A percentile compares a stretch with the other conserved stretches of the same genome.
Conservation (phyloP, 805 yeast genomes). For the Candida pseudoglaebosa region DNA sequence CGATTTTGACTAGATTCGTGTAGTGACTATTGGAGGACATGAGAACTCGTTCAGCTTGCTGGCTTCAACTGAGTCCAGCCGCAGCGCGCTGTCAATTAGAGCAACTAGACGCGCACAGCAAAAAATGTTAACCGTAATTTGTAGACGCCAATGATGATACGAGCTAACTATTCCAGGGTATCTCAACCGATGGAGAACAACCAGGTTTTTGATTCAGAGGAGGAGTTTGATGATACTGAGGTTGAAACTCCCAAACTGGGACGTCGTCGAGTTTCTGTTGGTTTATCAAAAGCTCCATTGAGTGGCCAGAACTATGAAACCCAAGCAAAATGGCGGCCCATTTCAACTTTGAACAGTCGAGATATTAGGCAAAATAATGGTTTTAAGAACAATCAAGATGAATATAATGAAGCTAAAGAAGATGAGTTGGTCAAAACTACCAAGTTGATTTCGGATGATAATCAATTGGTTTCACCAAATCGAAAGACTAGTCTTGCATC, state of each 20-base stretch:
- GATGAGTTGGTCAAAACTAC: constrained; percentile 3
- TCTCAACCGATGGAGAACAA: background rate
- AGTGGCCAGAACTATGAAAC: constrained; percentile 6
- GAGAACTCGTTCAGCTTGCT: too few relatives aligned
- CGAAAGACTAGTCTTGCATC: background rate
- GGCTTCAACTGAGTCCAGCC: too few relatives aligned
- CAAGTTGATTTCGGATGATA: constrained; percentile 3
- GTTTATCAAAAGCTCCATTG: background rate
- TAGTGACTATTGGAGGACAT: too few relatives aligned
- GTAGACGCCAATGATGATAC: too few relatives aligned
- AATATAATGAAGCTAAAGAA: constrained; percentile 2
- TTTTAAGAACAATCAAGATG: background rate
- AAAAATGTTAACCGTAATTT: too few relatives aligned
- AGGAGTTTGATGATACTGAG: constrained; percentile 29
- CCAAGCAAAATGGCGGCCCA: too few relatives aligned
- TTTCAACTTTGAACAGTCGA: too few relatives aligned
- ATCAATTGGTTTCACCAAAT: constrained; percentile 1
- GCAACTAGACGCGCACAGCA: too few relatives aligned
- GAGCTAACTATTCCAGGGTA: background rate
- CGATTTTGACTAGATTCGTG: too few relatives aligned
- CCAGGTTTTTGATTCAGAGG: constrained; percentile 12
- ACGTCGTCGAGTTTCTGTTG: constrained; percentile 5
- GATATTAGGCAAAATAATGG: background rate
- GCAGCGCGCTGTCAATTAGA: too few relatives aligned
- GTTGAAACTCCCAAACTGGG: constrained; percentile 23